Conservation (phyloP, 495 filamentous ascomycete genomes). For the Oidiodendron maius region DNA sequence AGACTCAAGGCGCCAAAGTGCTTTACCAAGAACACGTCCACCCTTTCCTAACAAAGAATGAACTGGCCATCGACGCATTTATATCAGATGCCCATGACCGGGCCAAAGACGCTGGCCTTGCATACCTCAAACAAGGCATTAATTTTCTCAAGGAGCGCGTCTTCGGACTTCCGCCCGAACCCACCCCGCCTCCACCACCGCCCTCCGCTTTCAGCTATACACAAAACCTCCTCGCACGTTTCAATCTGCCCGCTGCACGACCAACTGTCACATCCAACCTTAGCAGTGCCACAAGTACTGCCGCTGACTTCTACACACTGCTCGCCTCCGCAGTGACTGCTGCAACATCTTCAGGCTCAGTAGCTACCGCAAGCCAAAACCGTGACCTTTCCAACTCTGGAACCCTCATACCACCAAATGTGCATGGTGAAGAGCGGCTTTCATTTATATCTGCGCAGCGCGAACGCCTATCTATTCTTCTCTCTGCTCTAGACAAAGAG, state of each 20-base stretch:
- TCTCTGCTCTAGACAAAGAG: slow-evolving; percentile 71
- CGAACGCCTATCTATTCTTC: slow-evolving; percentile 62
- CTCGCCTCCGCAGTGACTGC: slow-evolving; percentile 61
- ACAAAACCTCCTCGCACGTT: slow-evolving; percentile 75
- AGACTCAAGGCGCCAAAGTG: slow-evolving; percentile 81
- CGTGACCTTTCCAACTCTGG: slow-evolving; percentile 48
- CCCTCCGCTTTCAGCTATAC: slow-evolving; percentile 56
- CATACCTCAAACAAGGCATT: slow-evolving; percentile 74
- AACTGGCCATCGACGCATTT: slow-evolving; percentile 82
- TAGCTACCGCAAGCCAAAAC: background rate
- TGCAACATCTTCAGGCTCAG: slow-evolving; percentile 24
- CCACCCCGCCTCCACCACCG: slow-evolving; percentile 42
- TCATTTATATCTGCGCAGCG: slow-evolving; percentile 67
- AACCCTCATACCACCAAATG: slow-evolving; percentile 59
- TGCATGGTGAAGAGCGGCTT: slow-evolving; percentile 58
- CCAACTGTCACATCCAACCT: slow-evolving; percentile 29
- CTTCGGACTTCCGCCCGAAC: slow-evolving; percentile 57
- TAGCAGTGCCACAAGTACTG: slow-evolving; percentile 34
- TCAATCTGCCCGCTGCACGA: slow-evolving; percentile 65
- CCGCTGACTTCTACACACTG: slow-evolving; percentile 65
- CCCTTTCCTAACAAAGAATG: slow-evolving; percentile 83
- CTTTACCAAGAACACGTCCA: slow-evolving; percentile 82
- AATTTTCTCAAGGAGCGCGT: slow-evolving; percentile 69
- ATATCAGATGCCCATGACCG: slow-evolving; percentile 79
- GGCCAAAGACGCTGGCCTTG: slow-evolving; percentile 68